Percentiles rank a stretch among this genome's conserved stretches.
These are phyloP conservation scores for Ricinus communis DNA, from an alignment of 345 rosid genomes.

Conservation along the genomic window DNA sequence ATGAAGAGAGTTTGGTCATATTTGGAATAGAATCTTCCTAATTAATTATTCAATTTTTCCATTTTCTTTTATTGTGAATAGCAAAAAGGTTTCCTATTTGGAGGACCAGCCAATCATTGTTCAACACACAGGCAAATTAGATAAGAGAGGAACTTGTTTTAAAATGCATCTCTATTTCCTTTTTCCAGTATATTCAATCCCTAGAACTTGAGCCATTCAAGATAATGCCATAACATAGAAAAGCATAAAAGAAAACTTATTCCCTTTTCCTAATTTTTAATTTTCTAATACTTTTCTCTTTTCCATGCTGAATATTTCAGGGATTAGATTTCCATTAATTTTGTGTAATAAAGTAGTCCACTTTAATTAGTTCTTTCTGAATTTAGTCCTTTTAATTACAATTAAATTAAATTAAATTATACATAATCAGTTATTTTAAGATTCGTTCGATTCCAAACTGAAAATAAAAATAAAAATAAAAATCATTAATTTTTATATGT, in stretches of 20 bases:
- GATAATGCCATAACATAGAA: background rate
- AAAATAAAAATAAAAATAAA: too few relatives aligned
- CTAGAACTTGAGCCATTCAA: background rate
- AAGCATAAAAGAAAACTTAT: background rate
- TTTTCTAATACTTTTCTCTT: too few relatives aligned
- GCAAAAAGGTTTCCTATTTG: background rate
- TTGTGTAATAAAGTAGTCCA: too few relatives aligned
- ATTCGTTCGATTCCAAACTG: too few relatives aligned
- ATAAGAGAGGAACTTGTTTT: background rate
- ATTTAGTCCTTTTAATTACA: too few relatives aligned
- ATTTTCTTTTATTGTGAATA: background rate
- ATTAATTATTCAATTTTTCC: slow-evolving; percentile 19
- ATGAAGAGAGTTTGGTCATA: background rate
- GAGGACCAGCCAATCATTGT: slow-evolving; percentile 4
- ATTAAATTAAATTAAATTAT: too few relatives aligned
- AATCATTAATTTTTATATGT: too few relatives aligned
- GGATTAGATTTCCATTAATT: too few relatives aligned
- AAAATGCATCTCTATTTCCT: background rate
- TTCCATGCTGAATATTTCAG: too few relatives aligned
- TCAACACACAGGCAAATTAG: background rate
- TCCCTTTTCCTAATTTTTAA: too few relatives aligned
- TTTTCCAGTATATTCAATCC: slow-evolving; percentile 2
- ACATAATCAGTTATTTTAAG: too few relatives aligned
- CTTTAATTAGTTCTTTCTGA: too few relatives aligned
- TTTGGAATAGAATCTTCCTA: slow-evolving; percentile 34